Percentiles rank a stretch among this genome's conserved stretches.
Evolutionary conservation across 2,329 filamentous ascomycete species (phyloP).

Genomic region (Fusarium floridanum): DNA sequence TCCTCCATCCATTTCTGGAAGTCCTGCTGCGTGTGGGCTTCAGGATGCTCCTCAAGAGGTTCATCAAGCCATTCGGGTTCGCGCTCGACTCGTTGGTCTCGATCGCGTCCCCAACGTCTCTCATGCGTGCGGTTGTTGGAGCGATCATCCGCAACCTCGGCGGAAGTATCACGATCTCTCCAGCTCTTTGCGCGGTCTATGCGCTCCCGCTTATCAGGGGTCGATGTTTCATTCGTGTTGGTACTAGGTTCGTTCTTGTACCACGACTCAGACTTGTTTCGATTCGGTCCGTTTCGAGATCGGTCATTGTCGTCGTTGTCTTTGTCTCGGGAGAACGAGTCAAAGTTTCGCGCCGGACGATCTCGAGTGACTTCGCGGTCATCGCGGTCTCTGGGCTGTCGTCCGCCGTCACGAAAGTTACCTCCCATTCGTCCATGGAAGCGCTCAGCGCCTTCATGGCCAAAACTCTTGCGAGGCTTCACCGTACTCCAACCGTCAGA

Average conservation of each 20-base stretch:
- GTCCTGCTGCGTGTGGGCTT: slow-evolving; percentile 86
- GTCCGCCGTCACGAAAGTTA: slow-evolving; percentile 58
- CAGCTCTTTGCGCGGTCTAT: slow-evolving; percentile 72
- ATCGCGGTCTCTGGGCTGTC: slow-evolving; percentile 65
- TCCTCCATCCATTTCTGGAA: slow-evolving; percentile 95
- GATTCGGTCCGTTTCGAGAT: slow-evolving; percentile 74
- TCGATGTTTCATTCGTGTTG: slow-evolving; percentile 49
- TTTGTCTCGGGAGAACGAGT: slow-evolving; percentile 63
- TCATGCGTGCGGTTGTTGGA: slow-evolving; percentile 61
- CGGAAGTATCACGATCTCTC: slow-evolving; percentile 66
- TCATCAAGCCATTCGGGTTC: slow-evolving; percentile 94
- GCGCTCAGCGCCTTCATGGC: slow-evolving; percentile 77
- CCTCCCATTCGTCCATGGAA: slow-evolving; percentile 76
- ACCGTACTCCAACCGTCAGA: slow-evolving; percentile 81
- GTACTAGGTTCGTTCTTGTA: slow-evolving; percentile 68
- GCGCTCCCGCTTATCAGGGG: slow-evolving; percentile 62
- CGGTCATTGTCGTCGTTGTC: slow-evolving; percentile 67
- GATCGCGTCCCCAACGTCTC: slow-evolving; percentile 69
- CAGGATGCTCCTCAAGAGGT: slow-evolving; percentile 75
- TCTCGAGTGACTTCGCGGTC: slow-evolving; percentile 67
- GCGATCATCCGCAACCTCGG: slow-evolving; percentile 67
- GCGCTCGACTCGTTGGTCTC: slow-evolving; percentile 74
- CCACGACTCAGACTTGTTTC: slow-evolving; percentile 81
- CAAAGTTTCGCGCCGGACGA: slow-evolving; percentile 62
- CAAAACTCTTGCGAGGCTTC: slow-evolving; percentile 80